Conservation (phyloP, 2,329 filamentous ascomycete species). For the Calcarisporium arbuscula region DNA sequence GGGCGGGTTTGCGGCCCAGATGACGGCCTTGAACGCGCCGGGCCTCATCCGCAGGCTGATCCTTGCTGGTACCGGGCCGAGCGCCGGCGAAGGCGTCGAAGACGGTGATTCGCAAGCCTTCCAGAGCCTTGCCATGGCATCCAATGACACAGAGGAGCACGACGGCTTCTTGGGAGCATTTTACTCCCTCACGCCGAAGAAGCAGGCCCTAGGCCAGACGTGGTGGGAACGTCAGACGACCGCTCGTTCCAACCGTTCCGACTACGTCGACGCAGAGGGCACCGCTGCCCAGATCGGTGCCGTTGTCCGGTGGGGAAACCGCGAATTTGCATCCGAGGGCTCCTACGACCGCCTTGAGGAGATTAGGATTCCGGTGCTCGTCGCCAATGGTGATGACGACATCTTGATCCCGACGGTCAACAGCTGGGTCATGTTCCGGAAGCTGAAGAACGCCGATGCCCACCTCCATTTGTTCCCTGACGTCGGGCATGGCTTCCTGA, state of each 20-base stretch:
- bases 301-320: too few relatives aligned
- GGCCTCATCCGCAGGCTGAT: slow-evolving; percentile 3
- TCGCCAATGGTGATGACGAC: slow-evolving; percentile 4
- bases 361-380: slow-evolving; percentile 3
- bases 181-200: slow-evolving; percentile 1
- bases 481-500: slow-evolving; percentile 4
- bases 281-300: too few relatives aligned
- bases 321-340: too few relatives aligned
- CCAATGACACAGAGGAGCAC: slow-evolving; percentile 2
- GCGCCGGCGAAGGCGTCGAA: slow-evolving; percentile 4
- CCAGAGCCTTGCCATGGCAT: slow-evolving; percentile 1
- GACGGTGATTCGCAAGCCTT: not conserved
- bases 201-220: not conserved
- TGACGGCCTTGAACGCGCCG: slow-evolving; percentile 3
- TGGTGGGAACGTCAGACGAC: slow-evolving; percentile 4
- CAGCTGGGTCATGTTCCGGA: slow-evolving; percentile 6
- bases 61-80: slow-evolving; percentile 3
- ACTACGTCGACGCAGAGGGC: not conserved
- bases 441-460: slow-evolving; percentile 3
- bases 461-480: slow-evolving; percentile 4
- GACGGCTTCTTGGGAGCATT: slow-evolving; percentile 1
- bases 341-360: not conserved
- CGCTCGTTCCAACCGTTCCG: slow-evolving; percentile 1
- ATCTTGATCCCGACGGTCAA: slow-evolving; percentile 5
- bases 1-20: slow-evolving; percentile 4